These are phyloP conservation scores for Pseudocercospora macadamiae DNA, from an alignment of 2,329 filamentous ascomycete species.

Conservation along the genomic window DNA sequence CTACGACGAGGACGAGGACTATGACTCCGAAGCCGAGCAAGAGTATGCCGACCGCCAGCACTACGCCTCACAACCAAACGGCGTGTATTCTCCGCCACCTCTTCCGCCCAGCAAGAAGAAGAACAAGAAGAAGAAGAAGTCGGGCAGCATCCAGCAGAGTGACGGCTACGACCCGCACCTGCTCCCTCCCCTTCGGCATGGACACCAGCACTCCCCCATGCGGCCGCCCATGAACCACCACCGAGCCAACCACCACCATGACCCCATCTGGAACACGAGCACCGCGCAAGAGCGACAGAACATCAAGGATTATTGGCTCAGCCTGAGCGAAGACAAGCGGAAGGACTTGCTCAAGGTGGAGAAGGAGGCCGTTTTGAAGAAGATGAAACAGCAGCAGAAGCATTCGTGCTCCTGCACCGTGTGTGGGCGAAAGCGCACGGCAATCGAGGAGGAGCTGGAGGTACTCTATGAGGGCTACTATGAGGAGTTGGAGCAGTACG, in stretches of 20 bases:
- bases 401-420: conserved; percentile 98
- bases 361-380: conserved; percentile 94
- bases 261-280: conserved; percentile 97
- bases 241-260: conserved; percentile 53
- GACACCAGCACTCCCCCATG: conserved; percentile 20
- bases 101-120: conserved; percentile 50
- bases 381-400: conserved; percentile 99
- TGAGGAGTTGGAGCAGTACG: conserved; percentile 95
- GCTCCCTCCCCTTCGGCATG: conserved; percentile 32
- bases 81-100: conserved; percentile 34
- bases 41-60: conserved; percentile 30
- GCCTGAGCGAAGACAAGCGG: conserved; percentile 88
- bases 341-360: conserved; percentile 96
- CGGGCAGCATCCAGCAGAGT: conserved; percentile 19
- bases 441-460: conserved; percentile 97
- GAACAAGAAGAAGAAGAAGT: conserved; percentile 63
- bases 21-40: conserved; percentile 31
- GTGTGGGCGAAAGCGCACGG: conserved; percentile 91
- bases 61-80: conserved; percentile 44
- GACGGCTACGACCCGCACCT: conserved; percentile 31
- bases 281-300: conserved; percentile 92
- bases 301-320: conserved; percentile 98
- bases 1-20: conserved; percentile 42
- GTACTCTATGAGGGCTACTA: conserved; percentile 99
- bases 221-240: conserved; percentile 1